A percentile compares a stretch with the other conserved stretches of the same genome.
Evolutionary conservation across 176 grass and related monocot genomes (phyloP).

Genomic region (Poa pratensis): DNA sequence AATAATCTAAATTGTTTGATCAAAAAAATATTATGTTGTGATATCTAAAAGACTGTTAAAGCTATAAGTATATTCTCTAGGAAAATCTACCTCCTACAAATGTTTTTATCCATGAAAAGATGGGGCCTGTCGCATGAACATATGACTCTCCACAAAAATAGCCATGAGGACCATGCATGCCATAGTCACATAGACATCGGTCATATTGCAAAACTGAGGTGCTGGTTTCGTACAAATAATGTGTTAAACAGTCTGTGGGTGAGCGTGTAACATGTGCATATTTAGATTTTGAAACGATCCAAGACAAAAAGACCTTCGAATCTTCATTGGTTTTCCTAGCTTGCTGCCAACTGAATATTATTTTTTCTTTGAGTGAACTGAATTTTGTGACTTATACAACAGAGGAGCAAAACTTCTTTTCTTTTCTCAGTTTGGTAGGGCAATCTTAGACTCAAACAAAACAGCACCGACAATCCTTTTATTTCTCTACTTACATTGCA

Average conservation of each 20-base stretch:
- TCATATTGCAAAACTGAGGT: neutral
- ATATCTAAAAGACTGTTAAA: neutral
- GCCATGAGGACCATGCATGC: neutral
- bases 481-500: neutral
- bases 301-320: neutral
- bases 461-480: neutral
- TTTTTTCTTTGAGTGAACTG: neutral
- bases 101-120: neutral
- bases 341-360: neutral
- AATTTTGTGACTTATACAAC: neutral
- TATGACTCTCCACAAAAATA: neutral
- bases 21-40: neutral
- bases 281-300: neutral
- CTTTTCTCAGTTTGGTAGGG: neutral
- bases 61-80: neutral
- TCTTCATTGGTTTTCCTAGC: neutral
- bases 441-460: neutral
- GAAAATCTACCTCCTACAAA: neutral
- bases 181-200: neutral
- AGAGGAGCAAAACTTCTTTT: neutral
- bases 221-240: neutral
- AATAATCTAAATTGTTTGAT: neutral
- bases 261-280: neutral
- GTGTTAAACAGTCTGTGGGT: neutral
- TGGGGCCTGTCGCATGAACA: neutral